These are phyloP conservation scores for Sophora flavescens DNA, from an alignment of 306 rosid species.

Conservation along the genomic window DNA sequence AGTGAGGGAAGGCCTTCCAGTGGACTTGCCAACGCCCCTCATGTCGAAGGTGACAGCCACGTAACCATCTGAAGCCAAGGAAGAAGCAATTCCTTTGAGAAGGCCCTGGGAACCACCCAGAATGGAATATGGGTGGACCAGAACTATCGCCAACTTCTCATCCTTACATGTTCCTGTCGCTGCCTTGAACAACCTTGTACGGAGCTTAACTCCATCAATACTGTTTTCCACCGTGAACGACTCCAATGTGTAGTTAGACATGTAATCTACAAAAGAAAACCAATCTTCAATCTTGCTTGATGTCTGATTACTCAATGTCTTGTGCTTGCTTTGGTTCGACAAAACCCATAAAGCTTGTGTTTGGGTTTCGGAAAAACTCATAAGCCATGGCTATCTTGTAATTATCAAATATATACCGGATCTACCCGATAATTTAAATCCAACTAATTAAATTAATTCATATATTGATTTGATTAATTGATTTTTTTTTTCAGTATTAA, in stretches of 20 bases:
- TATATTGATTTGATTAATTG: too few relatives aligned
- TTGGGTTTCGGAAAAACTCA: too few relatives aligned
- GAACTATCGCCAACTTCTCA: slow-evolving; percentile 58
- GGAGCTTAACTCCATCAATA: slow-evolving; percentile 77
- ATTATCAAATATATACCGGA: too few relatives aligned
- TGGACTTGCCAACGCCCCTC: slow-evolving; percentile 85
- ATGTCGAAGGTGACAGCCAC: slow-evolving; percentile 79
- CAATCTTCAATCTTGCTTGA: too few relatives aligned
- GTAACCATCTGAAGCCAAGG: slow-evolving; percentile 70
- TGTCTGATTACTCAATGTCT: too few relatives aligned
- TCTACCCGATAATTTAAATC: too few relatives aligned
- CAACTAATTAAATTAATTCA: too few relatives aligned
- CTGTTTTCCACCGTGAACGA: slow-evolving; percentile 64
- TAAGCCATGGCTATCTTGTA: too few relatives aligned
- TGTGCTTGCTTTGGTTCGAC: too few relatives aligned
- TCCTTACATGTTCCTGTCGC: slow-evolving; percentile 45
- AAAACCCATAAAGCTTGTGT: too few relatives aligned
- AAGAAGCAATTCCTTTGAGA: slow-evolving; percentile 81
- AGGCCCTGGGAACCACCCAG: slow-evolving; percentile 91
- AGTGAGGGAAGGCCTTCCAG: slow-evolving; percentile 81
- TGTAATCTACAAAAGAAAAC: neutral
- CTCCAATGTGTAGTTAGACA: slow-evolving; percentile 67
- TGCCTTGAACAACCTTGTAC: slow-evolving; percentile 73
- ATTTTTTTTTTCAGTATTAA: too few relatives aligned
- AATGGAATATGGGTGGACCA: slow-evolving; percentile 93